These are phyloP conservation scores for Lichtheimia corymbifera DNA, from an alignment of 371 early-diverging fungal genomes.

Conservation along the genomic window DNA sequence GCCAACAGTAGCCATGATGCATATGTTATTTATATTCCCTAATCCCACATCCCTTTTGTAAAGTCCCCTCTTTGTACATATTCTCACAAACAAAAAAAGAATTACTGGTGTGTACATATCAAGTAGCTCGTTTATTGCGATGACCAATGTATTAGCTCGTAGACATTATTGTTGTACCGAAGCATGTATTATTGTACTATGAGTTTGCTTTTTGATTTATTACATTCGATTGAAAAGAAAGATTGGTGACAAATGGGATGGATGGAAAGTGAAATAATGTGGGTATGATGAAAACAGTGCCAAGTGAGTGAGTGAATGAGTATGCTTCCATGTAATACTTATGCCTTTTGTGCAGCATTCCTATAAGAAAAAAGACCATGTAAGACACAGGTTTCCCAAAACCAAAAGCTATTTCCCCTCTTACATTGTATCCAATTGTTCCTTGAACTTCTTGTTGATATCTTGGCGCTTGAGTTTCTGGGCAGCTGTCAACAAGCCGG, in stretches of 20 bases:
- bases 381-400: neutral
- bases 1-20: neutral
- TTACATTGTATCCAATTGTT: conserved; percentile 67
- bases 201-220: no score
- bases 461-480: conserved; percentile 90
- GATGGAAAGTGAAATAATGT: no score
- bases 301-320: no score
- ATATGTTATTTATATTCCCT: neutral
- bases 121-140: no score
- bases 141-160: no score
- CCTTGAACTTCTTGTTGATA: conserved; percentile 63
- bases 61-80: neutral
- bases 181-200: no score
- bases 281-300: no score
- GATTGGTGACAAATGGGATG: no score
- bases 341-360: conserved; percentile 2
- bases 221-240: no score
- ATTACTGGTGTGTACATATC: no score
- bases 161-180: no score
- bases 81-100: no score
- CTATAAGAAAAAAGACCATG: conserved; percentile 11
- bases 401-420: neutral
- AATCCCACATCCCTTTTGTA: neutral
- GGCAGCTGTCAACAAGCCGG: conserved; percentile 85
- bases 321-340: neutral